Base-by-base conservation (phyloP, 176 grass and related monocot genomes). In the Hsuehochloa calcarea region DNA sequence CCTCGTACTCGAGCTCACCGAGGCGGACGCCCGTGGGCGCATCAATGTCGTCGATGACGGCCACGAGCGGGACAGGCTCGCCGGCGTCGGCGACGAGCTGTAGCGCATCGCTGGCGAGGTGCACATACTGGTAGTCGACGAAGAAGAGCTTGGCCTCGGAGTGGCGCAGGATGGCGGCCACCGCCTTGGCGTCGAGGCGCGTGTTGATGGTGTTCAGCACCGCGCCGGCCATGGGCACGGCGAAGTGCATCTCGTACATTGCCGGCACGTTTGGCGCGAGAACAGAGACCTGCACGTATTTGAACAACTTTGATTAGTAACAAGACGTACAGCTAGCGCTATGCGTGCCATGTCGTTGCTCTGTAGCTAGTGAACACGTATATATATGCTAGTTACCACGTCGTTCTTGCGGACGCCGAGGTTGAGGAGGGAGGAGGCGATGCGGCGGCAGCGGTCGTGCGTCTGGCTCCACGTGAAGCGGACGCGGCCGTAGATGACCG, bases 151-250 rank as follows among this genome's bases (percentile, higher is more conserved):
- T 94, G 13, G 92, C 80, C 40, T 75, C 87, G 3, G 90, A 65
- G 87, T 94, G 92, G 46, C 75, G 83, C 2, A 94, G 90, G 75
- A 94, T 91, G 22, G 84, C 80, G 3, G 92, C 87, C 34, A 94
- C 85, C 11, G 83, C 90, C 55, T 5, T n/a, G 38, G 92, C 90
- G 63, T 94, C 92, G 54, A 94, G 92, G 25, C 92, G 90, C 23
- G 87, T 94, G 90, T 94, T 94, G 86, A 94, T 79, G 50, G 92
- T 76, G 90, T 94, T 94, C 25, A 94, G 90, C 7, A 94, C 90
- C 8, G 92, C 90, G 16, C 92, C 92, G 43, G 90, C 90, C 92
- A 94, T 94, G 39, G 92, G 92, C 50, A 92, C 92, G 4, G 84
- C 90, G 65, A 94, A 94, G 84, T 94, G 92, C 92, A 92, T 90